Conservation (phyloP, 371 early-diverging fungal genomes). For the Smittium mucronatum region DNA sequence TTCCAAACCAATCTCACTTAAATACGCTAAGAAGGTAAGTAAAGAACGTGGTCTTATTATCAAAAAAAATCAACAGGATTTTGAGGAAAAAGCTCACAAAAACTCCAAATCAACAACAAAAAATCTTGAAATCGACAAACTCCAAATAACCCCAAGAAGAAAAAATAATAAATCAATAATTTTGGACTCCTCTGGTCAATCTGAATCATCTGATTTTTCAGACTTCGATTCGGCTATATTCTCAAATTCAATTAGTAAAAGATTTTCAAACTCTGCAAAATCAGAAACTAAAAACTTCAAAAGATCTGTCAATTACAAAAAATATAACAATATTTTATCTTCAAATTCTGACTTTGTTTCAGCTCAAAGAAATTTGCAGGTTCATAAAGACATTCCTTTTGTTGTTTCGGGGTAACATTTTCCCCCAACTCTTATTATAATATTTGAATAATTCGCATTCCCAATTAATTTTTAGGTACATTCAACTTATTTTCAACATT, state of each 20-base stretch:
- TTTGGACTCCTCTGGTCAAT: neutral
- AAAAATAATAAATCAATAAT: conserved; percentile 5
- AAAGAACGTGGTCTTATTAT: neutral
- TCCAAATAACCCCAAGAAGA: neutral
- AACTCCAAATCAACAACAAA: neutral
- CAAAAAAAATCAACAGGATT: neutral
- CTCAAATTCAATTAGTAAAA: neutral
- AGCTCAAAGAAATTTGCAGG: conserved; percentile 17
- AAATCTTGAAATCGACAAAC: neutral
- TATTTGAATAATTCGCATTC: neutral
- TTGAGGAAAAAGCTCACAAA: conserved; percentile 8
- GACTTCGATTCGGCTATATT: neutral
- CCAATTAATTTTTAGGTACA: conserved; percentile 29
- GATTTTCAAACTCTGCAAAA: neutral
- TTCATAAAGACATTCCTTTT: conserved; percentile 31
- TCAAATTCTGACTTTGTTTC: neutral
- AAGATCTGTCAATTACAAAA: conserved; percentile 12
- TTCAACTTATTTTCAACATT: conserved; percentile 46
- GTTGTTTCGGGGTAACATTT: conserved; percentile 19
- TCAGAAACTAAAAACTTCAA: conserved; percentile 11
- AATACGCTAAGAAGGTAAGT: conserved; percentile 20
- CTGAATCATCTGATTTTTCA: neutral
- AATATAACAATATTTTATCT: conserved; percentile 5
- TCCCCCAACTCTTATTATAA: neutral
- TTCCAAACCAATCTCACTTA: conserved; percentile 24